Conservation (phyloP, 441 rosid species). For the Croton laevigatus region DNA sequence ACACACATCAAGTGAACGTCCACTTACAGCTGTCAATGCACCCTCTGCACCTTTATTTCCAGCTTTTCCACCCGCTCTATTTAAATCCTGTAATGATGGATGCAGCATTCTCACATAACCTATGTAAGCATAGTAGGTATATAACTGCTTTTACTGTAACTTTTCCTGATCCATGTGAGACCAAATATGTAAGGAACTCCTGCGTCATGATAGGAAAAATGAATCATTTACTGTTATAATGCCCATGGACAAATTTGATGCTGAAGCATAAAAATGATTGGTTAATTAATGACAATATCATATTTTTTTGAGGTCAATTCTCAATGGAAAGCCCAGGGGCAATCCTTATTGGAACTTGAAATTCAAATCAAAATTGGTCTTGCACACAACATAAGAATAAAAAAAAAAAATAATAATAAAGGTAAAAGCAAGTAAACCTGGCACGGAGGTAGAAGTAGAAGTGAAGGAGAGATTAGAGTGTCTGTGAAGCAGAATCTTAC, state of each 20-base stretch:
- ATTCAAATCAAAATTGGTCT: neutral
- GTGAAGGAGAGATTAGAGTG: conserved; percentile 6
- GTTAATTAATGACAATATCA: neutral
- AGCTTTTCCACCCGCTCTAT: conserved; percentile 96
- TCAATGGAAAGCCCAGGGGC: conserved; percentile 24
- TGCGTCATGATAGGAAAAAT: conserved; percentile 28
- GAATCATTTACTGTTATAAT: conserved; percentile 7
- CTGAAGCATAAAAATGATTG: conserved; percentile 4
- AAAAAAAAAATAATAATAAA: too few relatives aligned
- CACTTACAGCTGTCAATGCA: conserved; percentile 88
- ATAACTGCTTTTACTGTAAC: conserved; percentile 7
- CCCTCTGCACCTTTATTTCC: conserved; percentile 97
- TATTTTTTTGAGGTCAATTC: neutral
- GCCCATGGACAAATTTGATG: conserved; percentile 9
- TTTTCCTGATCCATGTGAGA: conserved; percentile 92
- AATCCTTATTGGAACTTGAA: conserved; percentile 30
- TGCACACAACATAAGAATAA: neutral
- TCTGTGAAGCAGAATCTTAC: conserved; percentile 1
- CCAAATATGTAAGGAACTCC: conserved; percentile 93
- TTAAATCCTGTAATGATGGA: conserved; percentile 58
- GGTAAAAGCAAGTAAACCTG: neutral
- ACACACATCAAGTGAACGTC: neutral
- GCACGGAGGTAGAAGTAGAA: neutral
- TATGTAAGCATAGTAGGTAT: neutral
- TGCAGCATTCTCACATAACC: conserved; percentile 11